phyloP scores from a whole-genome alignment of 345 rosid species.

The Euphorbia tirucalli region DNA sequence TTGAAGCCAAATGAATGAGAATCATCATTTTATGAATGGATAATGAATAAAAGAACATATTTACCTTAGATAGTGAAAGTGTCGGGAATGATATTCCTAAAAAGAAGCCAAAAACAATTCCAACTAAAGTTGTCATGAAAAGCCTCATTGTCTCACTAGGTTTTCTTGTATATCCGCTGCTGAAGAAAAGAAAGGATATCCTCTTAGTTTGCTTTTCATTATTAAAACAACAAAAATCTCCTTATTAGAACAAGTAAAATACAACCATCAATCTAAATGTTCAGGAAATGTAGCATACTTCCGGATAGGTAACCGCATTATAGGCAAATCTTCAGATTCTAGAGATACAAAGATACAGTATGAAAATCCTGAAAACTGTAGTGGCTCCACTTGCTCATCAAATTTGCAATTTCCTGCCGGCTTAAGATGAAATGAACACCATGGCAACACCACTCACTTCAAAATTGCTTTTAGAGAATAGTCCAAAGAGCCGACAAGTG shows the following conservation, averaged over 20 bases:
- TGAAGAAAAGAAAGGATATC: constrained; percentile 16
- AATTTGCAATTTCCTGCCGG: constrained; percentile 18
- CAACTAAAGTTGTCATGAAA: constrained; percentile 58
- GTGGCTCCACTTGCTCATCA: constrained; percentile 27
- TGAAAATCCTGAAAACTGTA: constrained; percentile 21
- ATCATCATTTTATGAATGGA: background rate
- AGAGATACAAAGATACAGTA: constrained; percentile 21
- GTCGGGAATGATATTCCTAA: constrained; percentile 79
- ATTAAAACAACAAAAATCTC: background rate
- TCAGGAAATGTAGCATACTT: constrained; percentile 34
- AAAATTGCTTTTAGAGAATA: constrained; percentile 8
- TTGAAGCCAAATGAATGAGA: constrained; percentile 11
- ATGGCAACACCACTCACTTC: constrained; percentile 8
- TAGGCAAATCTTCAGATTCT: constrained; percentile 20
- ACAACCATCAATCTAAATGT: background rate
- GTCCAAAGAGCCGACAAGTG: background rate
- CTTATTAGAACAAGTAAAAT: background rate
- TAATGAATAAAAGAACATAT: background rate
- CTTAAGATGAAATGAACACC: constrained; percentile 14
- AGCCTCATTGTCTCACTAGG: constrained; percentile 73
- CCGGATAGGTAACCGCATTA: constrained; percentile 34
- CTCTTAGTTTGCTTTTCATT: background rate
- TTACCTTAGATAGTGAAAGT: constrained; percentile 71
- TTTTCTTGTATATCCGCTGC: constrained; percentile 55
- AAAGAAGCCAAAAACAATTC: constrained; percentile 75